Conservation (phyloP, 2,329 filamentous ascomycete genomes). For the Zymoseptoria pseudotritici region DNA sequence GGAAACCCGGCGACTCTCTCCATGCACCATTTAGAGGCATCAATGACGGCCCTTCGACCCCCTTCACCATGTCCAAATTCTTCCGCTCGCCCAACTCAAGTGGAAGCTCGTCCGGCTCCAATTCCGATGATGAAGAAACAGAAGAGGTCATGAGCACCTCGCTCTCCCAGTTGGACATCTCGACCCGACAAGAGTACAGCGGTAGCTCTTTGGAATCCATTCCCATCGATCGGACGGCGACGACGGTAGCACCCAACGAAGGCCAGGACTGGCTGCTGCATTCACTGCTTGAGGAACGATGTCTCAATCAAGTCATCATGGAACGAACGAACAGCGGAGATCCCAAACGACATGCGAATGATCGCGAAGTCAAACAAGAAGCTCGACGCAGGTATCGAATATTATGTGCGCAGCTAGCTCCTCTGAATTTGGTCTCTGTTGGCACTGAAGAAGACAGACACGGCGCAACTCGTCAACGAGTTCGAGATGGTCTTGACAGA, state of each 20-base stretch:
- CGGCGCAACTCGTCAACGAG: conserved; percentile 27
- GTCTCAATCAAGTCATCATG: conserved; percentile 29
- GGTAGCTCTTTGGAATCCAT: conserved; percentile 3
- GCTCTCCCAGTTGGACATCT: conserved; percentile 1
- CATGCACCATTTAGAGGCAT: neutral
- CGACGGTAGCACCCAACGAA: neutral
- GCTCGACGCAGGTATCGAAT: conserved; percentile 34
- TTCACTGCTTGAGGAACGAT: conserved; percentile 40
- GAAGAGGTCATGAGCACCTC: conserved; percentile 9
- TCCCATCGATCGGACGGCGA: conserved; percentile 3
- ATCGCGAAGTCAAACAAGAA: conserved; percentile 32
- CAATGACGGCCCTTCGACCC: neutral
- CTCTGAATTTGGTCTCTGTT: conserved; percentile 30
- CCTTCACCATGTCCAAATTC: conserved; percentile 16
- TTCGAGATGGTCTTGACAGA: conserved; percentile 34
- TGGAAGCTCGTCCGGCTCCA: conserved; percentile 11
- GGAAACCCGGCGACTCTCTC: neutral
- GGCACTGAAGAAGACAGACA: conserved; percentile 32
- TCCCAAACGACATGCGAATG: conserved; percentile 17
- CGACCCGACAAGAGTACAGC: conserved; percentile 4
- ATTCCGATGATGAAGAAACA: conserved; percentile 7
- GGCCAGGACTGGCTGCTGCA: conserved; percentile 35
- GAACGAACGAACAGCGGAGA: neutral
- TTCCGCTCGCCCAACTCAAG: conserved; percentile 16
- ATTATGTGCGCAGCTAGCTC: conserved; percentile 32